Percentiles rank a stretch among this genome's conserved stretches.
Evolutionary conservation across 352 stramenopile species (phyloP).

Genomic region (Pythium graminicola): DNA sequence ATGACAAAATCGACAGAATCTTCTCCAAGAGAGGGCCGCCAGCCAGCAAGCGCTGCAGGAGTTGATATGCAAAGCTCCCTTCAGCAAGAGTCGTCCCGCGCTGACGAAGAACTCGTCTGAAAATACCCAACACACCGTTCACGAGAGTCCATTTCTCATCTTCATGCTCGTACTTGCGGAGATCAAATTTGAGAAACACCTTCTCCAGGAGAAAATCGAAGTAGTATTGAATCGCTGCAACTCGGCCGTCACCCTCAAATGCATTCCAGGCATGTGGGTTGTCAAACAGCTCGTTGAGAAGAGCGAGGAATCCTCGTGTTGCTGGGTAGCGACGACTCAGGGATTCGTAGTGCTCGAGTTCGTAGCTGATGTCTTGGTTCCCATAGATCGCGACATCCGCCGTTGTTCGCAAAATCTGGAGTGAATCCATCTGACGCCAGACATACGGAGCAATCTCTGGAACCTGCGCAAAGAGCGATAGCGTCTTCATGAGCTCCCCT

Average conservation of each 20-base stretch:
- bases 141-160: constrained; percentile 80
- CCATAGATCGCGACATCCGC: constrained; percentile 54
- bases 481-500: constrained; percentile 79
- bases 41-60: constrained; percentile 63
- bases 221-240: constrained; percentile 78
- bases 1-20: constrained; percentile 58
- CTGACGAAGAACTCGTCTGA: constrained; percentile 68
- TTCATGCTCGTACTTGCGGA: constrained; percentile 76
- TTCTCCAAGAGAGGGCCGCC: constrained; percentile 62
- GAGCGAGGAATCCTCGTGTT: constrained; percentile 65
- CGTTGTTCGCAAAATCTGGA: constrained; percentile 78
- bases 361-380: constrained; percentile 73
- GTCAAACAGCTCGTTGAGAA: constrained; percentile 72
- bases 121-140: constrained; percentile 63
- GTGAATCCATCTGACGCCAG: constrained; percentile 76
- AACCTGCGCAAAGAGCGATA: constrained; percentile 67
- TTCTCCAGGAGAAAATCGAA: constrained; percentile 79
- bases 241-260: constrained; percentile 64
- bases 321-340: constrained; percentile 70
- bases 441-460: constrained; percentile 77
- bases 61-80: constrained; percentile 56
- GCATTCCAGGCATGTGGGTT: constrained; percentile 68
- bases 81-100: constrained; percentile 31
- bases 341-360: constrained; percentile 79
- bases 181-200: constrained; percentile 80